Percentiles rank a stretch among this genome's conserved stretches.
Evolutionary conservation across 73 alveolate genomes (phyloP).

Genomic region (Paramecium caudatum): DNA sequence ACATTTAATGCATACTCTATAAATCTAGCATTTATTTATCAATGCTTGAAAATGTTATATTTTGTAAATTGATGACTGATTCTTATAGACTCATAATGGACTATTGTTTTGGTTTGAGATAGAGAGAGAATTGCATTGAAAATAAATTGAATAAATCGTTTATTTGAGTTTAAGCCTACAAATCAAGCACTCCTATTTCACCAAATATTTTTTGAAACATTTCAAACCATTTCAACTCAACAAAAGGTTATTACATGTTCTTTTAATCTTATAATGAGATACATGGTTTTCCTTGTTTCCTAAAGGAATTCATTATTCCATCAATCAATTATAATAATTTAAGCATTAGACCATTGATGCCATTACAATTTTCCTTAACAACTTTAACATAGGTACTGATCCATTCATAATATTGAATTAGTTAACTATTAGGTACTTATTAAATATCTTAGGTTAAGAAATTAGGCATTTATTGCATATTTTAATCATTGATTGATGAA

Average conservation of each 20-base stretch:
- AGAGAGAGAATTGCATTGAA: neutral
- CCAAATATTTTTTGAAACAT: neutral
- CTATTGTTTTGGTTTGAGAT: neutral
- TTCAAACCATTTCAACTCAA: conserved; percentile 58
- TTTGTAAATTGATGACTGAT: neutral
- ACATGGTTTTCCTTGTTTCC: conserved; percentile 59
- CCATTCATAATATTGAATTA: conserved; percentile 63
- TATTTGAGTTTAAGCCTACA: conserved; percentile 10
- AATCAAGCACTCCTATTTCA: neutral
- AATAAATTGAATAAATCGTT: conserved; percentile 53
- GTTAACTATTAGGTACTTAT: neutral
- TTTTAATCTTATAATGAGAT: neutral
- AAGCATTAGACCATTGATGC: neutral
- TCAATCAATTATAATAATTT: neutral
- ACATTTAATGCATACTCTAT: neutral
- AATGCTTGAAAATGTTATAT: conserved; percentile 50
- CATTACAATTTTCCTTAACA: conserved; percentile 42
- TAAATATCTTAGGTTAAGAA: conserved; percentile 15
- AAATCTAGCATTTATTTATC: conserved; percentile 58
- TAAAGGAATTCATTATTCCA: neutral
- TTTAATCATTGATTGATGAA: neutral
- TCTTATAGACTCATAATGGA: neutral
- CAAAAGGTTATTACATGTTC: neutral
- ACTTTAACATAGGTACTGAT: neutral
- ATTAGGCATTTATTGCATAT: neutral